A percentile compares a stretch with the other conserved stretches of the same genome.
Conservation (phyloP, 2,329 filamentous ascomycete genomes). For the Scleromitrula shiraiana region DNA sequence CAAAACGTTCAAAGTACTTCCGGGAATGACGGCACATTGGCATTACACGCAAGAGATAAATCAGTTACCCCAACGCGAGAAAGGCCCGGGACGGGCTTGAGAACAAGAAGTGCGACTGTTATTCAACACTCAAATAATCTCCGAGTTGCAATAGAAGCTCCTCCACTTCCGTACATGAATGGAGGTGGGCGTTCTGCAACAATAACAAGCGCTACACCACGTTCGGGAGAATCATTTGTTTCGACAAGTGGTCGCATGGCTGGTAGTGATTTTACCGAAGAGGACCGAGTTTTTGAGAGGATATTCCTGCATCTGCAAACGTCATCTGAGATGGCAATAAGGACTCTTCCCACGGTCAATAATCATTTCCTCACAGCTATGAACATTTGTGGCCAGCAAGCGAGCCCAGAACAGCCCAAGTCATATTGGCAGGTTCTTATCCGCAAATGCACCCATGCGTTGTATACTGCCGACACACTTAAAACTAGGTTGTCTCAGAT, state of each 20-base stretch:
- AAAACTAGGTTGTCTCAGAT: conserved; percentile 67
- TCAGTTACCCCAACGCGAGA: conserved; percentile 47
- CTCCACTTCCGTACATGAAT: conserved; percentile 41
- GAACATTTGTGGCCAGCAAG: conserved; percentile 52
- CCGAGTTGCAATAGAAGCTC: conserved; percentile 48
- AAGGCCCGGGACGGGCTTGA: conserved; percentile 32
- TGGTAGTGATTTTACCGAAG: conserved; percentile 56
- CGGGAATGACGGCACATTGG: conserved; percentile 40
- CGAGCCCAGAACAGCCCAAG: conserved; percentile 50
- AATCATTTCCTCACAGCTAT: conserved; percentile 58
- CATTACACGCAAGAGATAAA: conserved; percentile 43
- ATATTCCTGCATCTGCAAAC: conserved; percentile 71
- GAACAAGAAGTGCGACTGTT: conserved; percentile 28
- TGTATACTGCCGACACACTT: conserved; percentile 66
- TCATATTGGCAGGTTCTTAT: conserved; percentile 65
- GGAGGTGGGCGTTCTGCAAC: conserved; percentile 43
- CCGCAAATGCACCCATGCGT: conserved; percentile 59
- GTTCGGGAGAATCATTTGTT: conserved; percentile 73
- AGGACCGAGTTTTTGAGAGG: conserved; percentile 73
- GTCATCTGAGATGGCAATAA: conserved; percentile 65
- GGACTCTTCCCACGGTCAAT: conserved; percentile 62
- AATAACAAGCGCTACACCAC: conserved; percentile 53
- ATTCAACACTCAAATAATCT: conserved; percentile 32
- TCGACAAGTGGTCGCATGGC: conserved; percentile 33
- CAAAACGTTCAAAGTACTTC: no score